These are phyloP conservation scores for Camellia sinensis DNA, from an alignment of 148 eudicot genomes.

Conservation along the genomic window DNA sequence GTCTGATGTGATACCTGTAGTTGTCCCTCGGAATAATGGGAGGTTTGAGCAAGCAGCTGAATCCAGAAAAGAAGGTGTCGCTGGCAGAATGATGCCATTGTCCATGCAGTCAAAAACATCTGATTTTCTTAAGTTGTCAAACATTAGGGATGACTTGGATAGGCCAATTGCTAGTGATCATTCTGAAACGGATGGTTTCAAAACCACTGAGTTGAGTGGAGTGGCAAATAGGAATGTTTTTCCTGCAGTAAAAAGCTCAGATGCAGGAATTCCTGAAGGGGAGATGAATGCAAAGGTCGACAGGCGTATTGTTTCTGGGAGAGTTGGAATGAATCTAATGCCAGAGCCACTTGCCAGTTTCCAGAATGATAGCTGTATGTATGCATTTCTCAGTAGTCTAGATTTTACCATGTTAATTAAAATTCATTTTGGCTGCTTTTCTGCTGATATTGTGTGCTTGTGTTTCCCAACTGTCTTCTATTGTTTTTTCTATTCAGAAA, in stretches of 20 bases:
- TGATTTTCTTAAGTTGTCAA: conserved; percentile 52
- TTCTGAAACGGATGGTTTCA: conserved; percentile 41
- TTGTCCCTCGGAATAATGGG: conserved; percentile 76
- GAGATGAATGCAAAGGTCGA: conserved; percentile 59
- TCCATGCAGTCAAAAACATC: conserved; percentile 51
- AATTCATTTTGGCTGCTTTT: not conserved
- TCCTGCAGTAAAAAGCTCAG: conserved; percentile 45
- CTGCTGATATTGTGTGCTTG: not conserved
- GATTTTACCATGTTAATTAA: conserved; percentile 1
- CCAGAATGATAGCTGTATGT: conserved; percentile 71
- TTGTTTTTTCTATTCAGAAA: not conserved
- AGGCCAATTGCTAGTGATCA: conserved; percentile 36
- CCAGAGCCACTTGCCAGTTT: conserved; percentile 42
- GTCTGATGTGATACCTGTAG: conserved; percentile 61
- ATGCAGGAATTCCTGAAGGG: conserved; percentile 33
- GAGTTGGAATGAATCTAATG: conserved; percentile 40
- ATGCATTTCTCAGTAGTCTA: conserved; percentile 7
- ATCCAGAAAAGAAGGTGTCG: conserved; percentile 54
- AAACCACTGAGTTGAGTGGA: conserved; percentile 40
- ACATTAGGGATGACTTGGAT: conserved; percentile 55
- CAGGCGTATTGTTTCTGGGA: conserved; percentile 38
- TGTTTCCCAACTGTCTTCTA: not conserved
- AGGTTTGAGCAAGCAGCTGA: conserved; percentile 68
- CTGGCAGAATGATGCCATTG: conserved; percentile 52
- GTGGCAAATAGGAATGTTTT: conserved; percentile 39